phyloP scores from a whole-genome alignment of 345 rosid genomes.

The Ceriops decandra region DNA sequence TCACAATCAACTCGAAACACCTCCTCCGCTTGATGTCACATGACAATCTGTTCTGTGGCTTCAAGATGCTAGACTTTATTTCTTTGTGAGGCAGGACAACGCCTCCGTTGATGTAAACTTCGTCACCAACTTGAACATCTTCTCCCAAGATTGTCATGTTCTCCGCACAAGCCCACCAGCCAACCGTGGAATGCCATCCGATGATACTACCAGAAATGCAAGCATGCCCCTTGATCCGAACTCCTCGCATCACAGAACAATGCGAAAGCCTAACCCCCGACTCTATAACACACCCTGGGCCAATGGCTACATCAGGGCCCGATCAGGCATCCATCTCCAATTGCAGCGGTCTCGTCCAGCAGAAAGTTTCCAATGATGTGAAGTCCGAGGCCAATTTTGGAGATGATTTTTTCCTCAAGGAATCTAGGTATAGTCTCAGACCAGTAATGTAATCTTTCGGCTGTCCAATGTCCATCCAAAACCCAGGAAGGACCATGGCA shows the following conservation, averaged over 20 bases:
- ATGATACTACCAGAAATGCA: constrained; percentile 91
- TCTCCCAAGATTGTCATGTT: constrained; percentile 97
- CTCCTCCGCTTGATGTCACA: constrained; percentile 39
- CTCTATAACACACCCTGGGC: constrained; percentile 87
- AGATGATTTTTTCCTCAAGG: constrained; percentile 68
- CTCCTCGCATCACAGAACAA: constrained; percentile 95
- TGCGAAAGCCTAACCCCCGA: constrained; percentile 92
- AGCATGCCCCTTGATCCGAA: constrained; percentile 85
- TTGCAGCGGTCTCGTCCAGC: constrained; percentile 74
- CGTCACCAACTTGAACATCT: constrained; percentile 91
- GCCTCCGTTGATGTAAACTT: constrained; percentile 92
- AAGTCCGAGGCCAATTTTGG: constrained; percentile 53
- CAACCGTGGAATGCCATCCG: constrained; percentile 96
- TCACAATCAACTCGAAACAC: too few relatives aligned
- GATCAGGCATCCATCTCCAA: constrained; percentile 94
- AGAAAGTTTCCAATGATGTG: constrained; percentile 78
- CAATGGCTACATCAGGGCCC: constrained; percentile 97
- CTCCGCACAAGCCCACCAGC: constrained; percentile 92
- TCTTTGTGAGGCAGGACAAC: constrained; percentile 95
- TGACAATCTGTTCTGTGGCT: constrained; percentile 95
- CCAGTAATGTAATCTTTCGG: constrained; percentile 93
- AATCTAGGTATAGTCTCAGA: constrained; percentile 88
- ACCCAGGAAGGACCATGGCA: constrained; percentile 94
- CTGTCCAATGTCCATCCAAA: constrained; percentile 99
- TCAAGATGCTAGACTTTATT: constrained; percentile 91